Percentiles rank a stretch among this genome's conserved stretches.
Conservation (phyloP, 768 basidiomycete species). For the Suillus fuscotomentosus region DNA sequence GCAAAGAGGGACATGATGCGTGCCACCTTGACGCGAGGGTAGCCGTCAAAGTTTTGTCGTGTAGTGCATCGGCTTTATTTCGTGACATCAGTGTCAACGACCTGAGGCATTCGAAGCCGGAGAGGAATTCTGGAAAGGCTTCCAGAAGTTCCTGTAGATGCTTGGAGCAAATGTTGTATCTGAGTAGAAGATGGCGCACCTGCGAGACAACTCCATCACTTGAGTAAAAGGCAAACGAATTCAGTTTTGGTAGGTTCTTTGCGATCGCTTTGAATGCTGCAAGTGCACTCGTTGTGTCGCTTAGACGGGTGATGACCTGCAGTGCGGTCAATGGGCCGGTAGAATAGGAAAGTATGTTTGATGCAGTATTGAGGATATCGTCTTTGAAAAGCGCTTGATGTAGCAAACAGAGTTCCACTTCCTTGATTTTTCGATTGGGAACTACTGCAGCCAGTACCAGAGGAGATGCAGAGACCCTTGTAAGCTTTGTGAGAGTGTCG, state of each 20-base stretch:
- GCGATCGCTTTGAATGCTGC: conserved; percentile 20
- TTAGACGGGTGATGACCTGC: conserved; percentile 21
- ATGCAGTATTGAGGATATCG: conserved; percentile 22
- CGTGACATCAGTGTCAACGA: conserved; percentile 24
- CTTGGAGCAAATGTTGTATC: neutral
- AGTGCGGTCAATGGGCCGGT: conserved; percentile 18
- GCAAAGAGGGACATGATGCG: conserved; percentile 19
- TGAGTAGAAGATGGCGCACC: conserved; percentile 10
- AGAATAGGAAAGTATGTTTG: conserved; percentile 20
- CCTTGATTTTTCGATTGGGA: conserved; percentile 20
- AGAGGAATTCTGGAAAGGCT: conserved; percentile 18
- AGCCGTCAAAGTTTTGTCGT: conserved; percentile 10
- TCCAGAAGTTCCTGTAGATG: conserved; percentile 20
- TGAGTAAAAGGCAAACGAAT: conserved; percentile 21
- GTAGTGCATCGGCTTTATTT: conserved; percentile 18
- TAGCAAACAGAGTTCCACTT: conserved; percentile 25
- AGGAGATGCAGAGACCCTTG: conserved; percentile 24
- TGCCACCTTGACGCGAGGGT: conserved; percentile 20
- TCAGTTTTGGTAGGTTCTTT: conserved; percentile 15
- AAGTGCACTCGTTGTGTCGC: conserved; percentile 14
- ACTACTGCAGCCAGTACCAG: conserved; percentile 24
- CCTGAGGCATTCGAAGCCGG: conserved; percentile 18
- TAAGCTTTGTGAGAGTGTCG: conserved; percentile 17
- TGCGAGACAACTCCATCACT: conserved; percentile 22
- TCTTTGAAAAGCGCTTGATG: conserved; percentile 23